phyloP scores from a whole-genome alignment of 2,329 filamentous ascomycete species.

The Cordyceps fumosorosea region DNA sequence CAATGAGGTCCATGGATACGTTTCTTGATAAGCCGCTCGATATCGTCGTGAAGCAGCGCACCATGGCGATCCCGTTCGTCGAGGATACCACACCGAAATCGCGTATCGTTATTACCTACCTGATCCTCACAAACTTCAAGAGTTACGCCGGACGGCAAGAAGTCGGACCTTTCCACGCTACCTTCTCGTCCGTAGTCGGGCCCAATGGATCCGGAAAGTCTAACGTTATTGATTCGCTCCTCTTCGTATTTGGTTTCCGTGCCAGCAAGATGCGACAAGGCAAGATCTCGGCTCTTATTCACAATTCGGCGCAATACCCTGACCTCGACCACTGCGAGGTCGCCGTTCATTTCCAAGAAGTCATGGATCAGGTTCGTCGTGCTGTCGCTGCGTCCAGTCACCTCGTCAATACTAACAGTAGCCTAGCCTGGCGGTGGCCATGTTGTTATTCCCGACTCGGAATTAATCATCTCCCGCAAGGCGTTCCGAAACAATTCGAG shows the following conservation, averaged over 20 bases:
- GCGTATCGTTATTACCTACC: conserved; percentile 85
- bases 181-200: conserved; percentile 95
- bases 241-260: conserved; percentile 98
- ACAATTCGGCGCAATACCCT: conserved; percentile 85
- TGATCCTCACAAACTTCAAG: conserved; percentile 96
- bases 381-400: neutral
- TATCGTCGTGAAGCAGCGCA: conserved; percentile 81
- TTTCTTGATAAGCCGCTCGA: conserved; percentile 87
- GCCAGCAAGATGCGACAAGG: conserved; percentile 99
- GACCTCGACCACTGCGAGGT: conserved; percentile 90
- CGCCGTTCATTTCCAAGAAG: conserved; percentile 91
- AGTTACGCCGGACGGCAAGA: conserved; percentile 94
- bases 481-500: conserved; percentile 98
- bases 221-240: conserved; percentile 94
- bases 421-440: conserved; percentile 61
- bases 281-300: conserved; percentile 94
- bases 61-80: conserved; percentile 57
- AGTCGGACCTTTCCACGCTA: conserved; percentile 93
- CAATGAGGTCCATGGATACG: conserved; percentile 69
- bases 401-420: conserved; percentile 21
- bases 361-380: conserved; percentile 68
- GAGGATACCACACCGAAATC: conserved; percentile 73
- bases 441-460: conserved; percentile 74
- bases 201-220: conserved; percentile 98
- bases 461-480: conserved; percentile 79